These are phyloP conservation scores for Colletotrichum sp. DNA, from an alignment of 2,329 filamentous ascomycete genomes.

Conservation along the genomic window DNA sequence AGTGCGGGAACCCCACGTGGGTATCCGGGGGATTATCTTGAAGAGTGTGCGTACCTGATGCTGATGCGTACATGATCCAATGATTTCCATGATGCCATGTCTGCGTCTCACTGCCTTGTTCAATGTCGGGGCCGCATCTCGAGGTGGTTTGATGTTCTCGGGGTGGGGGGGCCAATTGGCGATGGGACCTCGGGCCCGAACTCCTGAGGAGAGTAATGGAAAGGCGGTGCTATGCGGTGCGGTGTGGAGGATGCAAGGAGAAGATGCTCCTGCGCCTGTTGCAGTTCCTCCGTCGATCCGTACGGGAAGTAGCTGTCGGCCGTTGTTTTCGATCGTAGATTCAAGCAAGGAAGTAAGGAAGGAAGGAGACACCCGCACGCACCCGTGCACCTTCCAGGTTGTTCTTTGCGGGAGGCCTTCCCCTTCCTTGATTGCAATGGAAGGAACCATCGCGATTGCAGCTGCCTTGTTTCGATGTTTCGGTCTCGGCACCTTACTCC, in stretches of 20 bases:
- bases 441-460: neutral
- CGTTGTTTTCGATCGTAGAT: neutral
- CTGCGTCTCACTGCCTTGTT: neutral
- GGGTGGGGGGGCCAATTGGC: neutral
- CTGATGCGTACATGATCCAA: neutral
- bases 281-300: neutral
- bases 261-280: neutral
- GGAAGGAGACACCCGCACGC: neutral
- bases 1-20: neutral
- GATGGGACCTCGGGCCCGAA: neutral
- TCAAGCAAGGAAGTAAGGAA: neutral
- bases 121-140: neutral
- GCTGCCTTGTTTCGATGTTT: neutral
- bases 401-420: neutral
- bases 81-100: neutral
- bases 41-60: neutral
- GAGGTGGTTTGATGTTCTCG: neutral
- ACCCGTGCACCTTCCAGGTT: neutral
- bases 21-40: neutral
- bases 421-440: neutral
- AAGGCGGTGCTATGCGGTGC: neutral
- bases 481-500: neutral
- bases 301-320: neutral
- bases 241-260: neutral
- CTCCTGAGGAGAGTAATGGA: neutral